phyloP scores from a whole-genome alignment of 116 monocot genomes.

The Zostera marina region DNA sequence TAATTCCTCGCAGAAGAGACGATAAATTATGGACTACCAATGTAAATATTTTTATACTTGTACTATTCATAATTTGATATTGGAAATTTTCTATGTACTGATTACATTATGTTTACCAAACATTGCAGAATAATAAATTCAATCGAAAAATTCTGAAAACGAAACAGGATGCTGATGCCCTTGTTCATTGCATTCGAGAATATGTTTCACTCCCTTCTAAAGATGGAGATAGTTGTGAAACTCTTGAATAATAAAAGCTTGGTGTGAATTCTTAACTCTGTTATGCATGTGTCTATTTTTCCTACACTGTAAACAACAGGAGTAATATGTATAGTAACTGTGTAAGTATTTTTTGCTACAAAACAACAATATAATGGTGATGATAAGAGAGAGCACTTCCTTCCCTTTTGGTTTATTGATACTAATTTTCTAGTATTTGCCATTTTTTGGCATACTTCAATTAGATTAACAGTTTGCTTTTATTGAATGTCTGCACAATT shows the following conservation, averaged over 20 bases:
- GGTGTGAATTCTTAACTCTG: constrained; percentile 4
- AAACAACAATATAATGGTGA: no score
- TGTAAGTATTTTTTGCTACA: no score
- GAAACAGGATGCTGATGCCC: constrained; percentile 24
- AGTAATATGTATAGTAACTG: no score
- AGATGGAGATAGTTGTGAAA: constrained; percentile 5
- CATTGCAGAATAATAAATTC: constrained; percentile 32
- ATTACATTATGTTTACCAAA: neutral
- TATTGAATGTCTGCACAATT: no score
- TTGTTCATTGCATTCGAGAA: constrained; percentile 36
- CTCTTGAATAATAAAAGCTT: constrained; percentile 8
- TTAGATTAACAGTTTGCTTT: no score
- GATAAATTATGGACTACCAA: constrained; percentile 73
- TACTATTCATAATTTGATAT: no score
- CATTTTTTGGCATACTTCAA: no score
- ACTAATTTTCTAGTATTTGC: no score
- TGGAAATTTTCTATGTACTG: neutral
- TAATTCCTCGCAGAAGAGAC: constrained; percentile 77
- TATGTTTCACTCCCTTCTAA: constrained; percentile 9
- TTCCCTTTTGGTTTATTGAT: no score
- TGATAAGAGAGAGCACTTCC: no score
- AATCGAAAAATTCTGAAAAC: constrained; percentile 30
- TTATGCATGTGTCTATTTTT: neutral
- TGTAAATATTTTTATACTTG: constrained; percentile 19
- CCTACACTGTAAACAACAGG: neutral